Base-by-base conservation (phyloP, 208 protist species). In the Trypanosoma brucei region DNA sequence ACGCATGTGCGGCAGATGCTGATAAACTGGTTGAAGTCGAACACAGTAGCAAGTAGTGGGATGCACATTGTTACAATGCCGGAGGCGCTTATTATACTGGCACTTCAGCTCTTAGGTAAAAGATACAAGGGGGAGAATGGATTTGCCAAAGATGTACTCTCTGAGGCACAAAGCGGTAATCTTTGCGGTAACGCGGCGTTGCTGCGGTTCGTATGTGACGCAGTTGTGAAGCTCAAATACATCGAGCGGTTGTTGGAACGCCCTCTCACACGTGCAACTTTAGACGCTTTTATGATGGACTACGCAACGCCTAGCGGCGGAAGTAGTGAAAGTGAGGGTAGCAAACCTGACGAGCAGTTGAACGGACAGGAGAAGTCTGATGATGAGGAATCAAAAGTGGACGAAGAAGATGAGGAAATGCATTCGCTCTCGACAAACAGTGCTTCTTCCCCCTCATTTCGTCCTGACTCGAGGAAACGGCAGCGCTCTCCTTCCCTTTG, bases 191-290 rank as follows among this genome's bases (percentile, higher is more conserved):
- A 67, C 68, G 42, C 55, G 69, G 48, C 53, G 13, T 62, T 91
- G 54, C 67, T 91, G 62, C 87, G 78, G 1, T 84, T 91, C 62
- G 72, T 79, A 11, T 84, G 79, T 40, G 80, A 88, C 45, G 73
- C 59, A 2, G 60, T 89, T 30, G 84, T 91, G 58, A 85, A 79
- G 50, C 66, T 91, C 9, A 72, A 79, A 3, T 91, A 90, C 55
- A 68, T 74, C 2, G 77, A 88, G 49, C 60, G 72, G 37, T 68
- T 91, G 31, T 51, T 86, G 55, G 68, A 58, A 14, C 50, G 50
- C 33, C 51, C 62, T 40, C 60, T 65, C 22, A 69, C 34, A 37
- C 60, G 53, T 45, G 53, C 57, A 2, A 46, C 46, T 2, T 39
- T 68, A n/a, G 65, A 63, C 50, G 58, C 51, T 7, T 49, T 70